phyloP scores from a whole-genome alignment of 148 eudicot species.

The Bassia scoparia region DNA sequence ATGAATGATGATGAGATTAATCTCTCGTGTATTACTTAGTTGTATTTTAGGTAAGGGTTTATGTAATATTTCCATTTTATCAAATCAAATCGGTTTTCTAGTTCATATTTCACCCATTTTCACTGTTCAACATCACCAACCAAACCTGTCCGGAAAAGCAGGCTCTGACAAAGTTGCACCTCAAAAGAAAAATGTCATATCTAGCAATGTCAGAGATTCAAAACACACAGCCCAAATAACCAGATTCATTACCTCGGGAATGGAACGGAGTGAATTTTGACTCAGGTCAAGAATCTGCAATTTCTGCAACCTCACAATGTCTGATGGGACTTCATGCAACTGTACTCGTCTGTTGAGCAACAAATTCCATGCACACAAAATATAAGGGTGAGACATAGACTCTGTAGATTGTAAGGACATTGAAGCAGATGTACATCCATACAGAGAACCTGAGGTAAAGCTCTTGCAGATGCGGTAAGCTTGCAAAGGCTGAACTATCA shows the following conservation, averaged over 20 bases:
- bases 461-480: conserved; percentile 71
- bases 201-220: neutral
- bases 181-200: neutral
- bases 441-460: conserved; percentile 68
- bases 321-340: conserved; percentile 66
- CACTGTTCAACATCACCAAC: too few relatives aligned
- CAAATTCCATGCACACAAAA: conserved; percentile 10
- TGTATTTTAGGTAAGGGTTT: too few relatives aligned
- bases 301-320: conserved; percentile 48
- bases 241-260: conserved; percentile 50
- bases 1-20: too few relatives aligned
- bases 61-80: too few relatives aligned
- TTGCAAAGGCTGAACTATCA: conserved; percentile 51
- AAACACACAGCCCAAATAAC: neutral
- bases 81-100: too few relatives aligned
- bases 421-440: conserved; percentile 1
- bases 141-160: too few relatives aligned
- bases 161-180: neutral
- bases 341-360: conserved; percentile 59
- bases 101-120: too few relatives aligned
- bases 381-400: conserved; percentile 13
- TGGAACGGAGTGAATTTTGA: conserved; percentile 62
- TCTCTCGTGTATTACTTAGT: too few relatives aligned
- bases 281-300: conserved; percentile 77
- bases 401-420: neutral